A percentile compares a stretch with the other conserved stretches of the same genome.
These are phyloP conservation scores for Trichoderma sp. DNA, from an alignment of 2,329 filamentous ascomycete genomes.

Conservation along the genomic window DNA sequence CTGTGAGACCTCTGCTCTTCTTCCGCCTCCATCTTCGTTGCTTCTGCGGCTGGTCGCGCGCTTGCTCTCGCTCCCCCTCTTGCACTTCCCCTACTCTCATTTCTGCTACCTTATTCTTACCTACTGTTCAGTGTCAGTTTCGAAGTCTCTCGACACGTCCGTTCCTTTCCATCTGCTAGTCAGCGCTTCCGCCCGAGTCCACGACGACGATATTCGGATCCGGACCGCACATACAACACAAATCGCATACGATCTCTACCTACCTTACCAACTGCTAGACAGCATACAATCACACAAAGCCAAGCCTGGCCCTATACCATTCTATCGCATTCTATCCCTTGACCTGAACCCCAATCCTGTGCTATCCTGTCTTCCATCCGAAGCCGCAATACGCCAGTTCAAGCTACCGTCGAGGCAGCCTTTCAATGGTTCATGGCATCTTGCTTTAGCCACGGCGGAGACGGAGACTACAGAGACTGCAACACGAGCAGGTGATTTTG, in stretches of 20 bases:
- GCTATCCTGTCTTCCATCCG: background rate
- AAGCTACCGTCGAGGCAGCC: background rate
- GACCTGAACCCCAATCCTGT: background rate
- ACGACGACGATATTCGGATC: constrained; percentile 1
- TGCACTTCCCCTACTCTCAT: constrained; percentile 1
- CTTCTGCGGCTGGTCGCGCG: constrained; percentile 26
- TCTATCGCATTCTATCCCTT: background rate
- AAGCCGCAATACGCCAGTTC: background rate
- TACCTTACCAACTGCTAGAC: background rate
- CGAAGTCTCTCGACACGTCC: constrained; percentile 24
- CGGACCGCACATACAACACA: background rate
- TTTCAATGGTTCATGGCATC: constrained; percentile 20
- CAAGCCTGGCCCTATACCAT: background rate
- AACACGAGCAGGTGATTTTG: background rate
- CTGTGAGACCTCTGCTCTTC: constrained; percentile 15
- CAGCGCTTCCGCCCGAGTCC: background rate
- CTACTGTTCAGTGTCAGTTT: constrained; percentile 20
- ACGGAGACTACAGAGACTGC: constrained; percentile 17
- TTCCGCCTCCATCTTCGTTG: constrained; percentile 9
- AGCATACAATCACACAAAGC: background rate
- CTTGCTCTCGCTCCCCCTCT: constrained; percentile 15
- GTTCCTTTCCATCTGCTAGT: constrained; percentile 15
- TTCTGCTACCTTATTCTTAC: background rate
- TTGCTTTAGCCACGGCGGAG: constrained; percentile 19
- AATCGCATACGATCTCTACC: background rate